Base-by-base conservation (phyloP, 306 rosid genomes). In the Rubus parviflorus region DNA sequence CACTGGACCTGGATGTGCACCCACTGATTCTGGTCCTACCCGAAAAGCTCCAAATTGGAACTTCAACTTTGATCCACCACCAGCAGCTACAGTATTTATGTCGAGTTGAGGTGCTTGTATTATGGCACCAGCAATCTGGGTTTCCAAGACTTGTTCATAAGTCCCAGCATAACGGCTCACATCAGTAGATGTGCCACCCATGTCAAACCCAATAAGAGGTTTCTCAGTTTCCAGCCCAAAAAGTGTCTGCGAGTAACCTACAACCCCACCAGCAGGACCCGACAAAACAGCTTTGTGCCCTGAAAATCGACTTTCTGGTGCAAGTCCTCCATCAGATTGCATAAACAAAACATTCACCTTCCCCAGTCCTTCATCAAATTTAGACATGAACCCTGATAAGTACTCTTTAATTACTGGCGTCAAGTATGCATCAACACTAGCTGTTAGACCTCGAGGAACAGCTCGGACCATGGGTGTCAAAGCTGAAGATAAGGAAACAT, bases 251-350 rank as follows among this genome's bases (percentile, higher is more conserved):
- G 98, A 92, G 80, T 94, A 94, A 80, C 98, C 98, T 51, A 94
- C 98, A 81, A 94, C 97, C 56, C 98, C 98, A 56, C 98, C 98
- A 43, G 98, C 98, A 66, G 98, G 98, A 38, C 97, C 98, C 61
- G 98, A 94, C 72, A 94, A 82, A 73, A 92, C 93, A 37, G 98
- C 98, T 80, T 94, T 94, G 57, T 90, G 97, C 78, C 98, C 97
- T 9, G 98, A 95, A 85, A 95, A 95, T 68, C 90, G 77, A 81
- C 85, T 95, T 79, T 92, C 97, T 5, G 97, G 97, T 8, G 97
- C 98, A 79, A 94, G 97, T 71, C 98, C 97, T 64, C 98, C 98
- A 76, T 95, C 98, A 51, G 97, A 95, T 77, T 95, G 97, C 98
- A 95, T 95, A 82, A 95, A 95, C 83, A 95, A 80, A 60, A 95